These are phyloP conservation scores for Aureobasidium uvarum DNA, from an alignment of 2,329 filamentous ascomycete species.

Conservation along the genomic window DNA sequence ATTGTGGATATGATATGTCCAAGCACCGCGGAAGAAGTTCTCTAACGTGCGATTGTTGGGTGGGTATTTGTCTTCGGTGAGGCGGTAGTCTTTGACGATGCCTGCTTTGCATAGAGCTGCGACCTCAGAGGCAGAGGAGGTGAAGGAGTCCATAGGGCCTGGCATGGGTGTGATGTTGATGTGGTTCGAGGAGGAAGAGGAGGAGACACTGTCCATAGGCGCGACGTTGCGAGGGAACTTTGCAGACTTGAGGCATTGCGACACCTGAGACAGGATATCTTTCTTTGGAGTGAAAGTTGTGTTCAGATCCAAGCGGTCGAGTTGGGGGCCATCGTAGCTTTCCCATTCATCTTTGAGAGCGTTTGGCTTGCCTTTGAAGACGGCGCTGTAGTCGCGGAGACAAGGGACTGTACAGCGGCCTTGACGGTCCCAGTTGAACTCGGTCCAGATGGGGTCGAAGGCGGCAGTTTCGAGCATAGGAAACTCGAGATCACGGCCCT, in stretches of 20 bases:
- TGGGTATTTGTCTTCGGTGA: conserved; percentile 53
- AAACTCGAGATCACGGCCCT: conserved; percentile 54
- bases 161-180: conserved; percentile 27
- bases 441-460: conserved; percentile 59
- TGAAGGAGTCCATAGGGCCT: conserved; percentile 40
- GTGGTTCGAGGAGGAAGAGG: too few relatives aligned
- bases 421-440: conserved; percentile 55
- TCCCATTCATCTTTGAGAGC: conserved; percentile 55
- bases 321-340: conserved; percentile 49
- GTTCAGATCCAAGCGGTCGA: conserved; percentile 36
- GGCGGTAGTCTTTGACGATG: conserved; percentile 46
- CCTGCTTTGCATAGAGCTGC: conserved; percentile 43
- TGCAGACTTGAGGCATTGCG: conserved; percentile 15
- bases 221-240: conserved; percentile 3
- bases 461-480: conserved; percentile 58
- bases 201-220: too few relatives aligned
- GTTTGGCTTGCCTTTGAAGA: conserved; percentile 51
- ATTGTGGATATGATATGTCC: conserved; percentile 59
- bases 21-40: conserved; percentile 57
- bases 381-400: conserved; percentile 53
- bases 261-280: conserved; percentile 6
- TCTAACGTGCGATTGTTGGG: conserved; percentile 57
- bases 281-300: conserved; percentile 27
- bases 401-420: conserved; percentile 56
- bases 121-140: conserved; percentile 43